Evolutionary conservation across 495 filamentous ascomycete species (phyloP).

Genomic region (Penicillium herquei): DNA sequence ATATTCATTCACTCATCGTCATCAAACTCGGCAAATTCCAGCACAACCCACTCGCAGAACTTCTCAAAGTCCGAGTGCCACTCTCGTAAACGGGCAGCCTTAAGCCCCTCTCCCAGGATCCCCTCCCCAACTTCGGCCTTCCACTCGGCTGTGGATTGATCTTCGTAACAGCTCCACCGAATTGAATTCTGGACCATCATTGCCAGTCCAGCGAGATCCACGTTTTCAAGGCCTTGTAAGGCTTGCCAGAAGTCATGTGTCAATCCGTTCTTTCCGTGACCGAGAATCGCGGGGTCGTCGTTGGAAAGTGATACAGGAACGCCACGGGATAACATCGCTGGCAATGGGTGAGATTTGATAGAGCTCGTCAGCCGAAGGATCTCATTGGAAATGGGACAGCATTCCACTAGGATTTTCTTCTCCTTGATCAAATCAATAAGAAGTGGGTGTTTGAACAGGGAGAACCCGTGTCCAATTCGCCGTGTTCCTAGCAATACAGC

Average conservation of each 20-base stretch:
- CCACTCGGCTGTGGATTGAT: conserved; percentile 69
- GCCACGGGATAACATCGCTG: conserved; percentile 79
- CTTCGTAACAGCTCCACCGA: conserved; percentile 83
- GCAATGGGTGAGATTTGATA: conserved; percentile 77
- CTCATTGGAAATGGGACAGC: conserved; percentile 83
- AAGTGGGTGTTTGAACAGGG: conserved; percentile 86
- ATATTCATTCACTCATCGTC: conserved; percentile 32
- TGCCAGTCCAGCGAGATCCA: conserved; percentile 69
- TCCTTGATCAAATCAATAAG: conserved; percentile 84
- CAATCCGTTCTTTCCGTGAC: conserved; percentile 71
- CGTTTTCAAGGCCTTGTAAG: conserved; percentile 79
- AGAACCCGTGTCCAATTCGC: conserved; percentile 85
- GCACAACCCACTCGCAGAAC: conserved; percentile 88
- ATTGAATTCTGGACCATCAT: conserved; percentile 91
- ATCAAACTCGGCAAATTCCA: conserved; percentile 68
- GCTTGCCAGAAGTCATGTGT: conserved; percentile 93
- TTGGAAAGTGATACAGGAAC: conserved; percentile 68
- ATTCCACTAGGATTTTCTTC: conserved; percentile 83
- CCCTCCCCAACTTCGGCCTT: conserved; percentile 67
- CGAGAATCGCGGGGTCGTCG: conserved; percentile 81
- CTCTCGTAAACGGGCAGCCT: conserved; percentile 69
- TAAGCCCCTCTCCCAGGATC: conserved; percentile 67
- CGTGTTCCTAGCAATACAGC: conserved; percentile 83
- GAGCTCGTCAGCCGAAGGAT: conserved; percentile 73
- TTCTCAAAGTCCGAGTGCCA: conserved; percentile 82